phyloP scores from a whole-genome alignment of 2,329 filamentous ascomycete species.

The Pseudohalonectria lignicola region DNA sequence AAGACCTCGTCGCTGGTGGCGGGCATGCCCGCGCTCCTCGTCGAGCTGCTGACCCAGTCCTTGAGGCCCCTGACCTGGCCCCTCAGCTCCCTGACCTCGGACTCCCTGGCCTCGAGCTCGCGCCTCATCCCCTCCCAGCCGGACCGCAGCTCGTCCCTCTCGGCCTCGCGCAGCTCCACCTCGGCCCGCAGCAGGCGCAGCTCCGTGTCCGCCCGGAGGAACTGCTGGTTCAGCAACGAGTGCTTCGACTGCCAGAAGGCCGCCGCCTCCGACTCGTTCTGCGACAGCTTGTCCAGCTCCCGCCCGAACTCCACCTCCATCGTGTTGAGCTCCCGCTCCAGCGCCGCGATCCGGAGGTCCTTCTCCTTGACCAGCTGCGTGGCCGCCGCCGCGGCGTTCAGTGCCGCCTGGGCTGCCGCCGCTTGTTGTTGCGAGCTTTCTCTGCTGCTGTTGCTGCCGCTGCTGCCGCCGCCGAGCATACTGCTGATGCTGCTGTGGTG shows the following conservation, averaged over 20 bases:
- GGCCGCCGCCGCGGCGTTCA: slow-evolving; percentile 10
- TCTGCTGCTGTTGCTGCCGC: not conserved
- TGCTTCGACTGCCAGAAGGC: slow-evolving; percentile 49
- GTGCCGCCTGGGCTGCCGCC: slow-evolving; percentile 7
- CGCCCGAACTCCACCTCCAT: slow-evolving; percentile 43
- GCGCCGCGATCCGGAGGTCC: slow-evolving; percentile 38
- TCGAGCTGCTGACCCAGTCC: slow-evolving; percentile 59
- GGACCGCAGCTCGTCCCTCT: slow-evolving; percentile 36
- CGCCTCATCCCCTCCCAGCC: slow-evolving; percentile 35
- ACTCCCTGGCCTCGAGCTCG: slow-evolving; percentile 38
- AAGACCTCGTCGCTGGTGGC: slow-evolving; percentile 58
- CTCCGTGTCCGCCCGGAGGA: slow-evolving; percentile 39
- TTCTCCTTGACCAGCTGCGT: slow-evolving; percentile 27
- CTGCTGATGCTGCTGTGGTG: not conserved
- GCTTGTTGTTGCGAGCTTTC: slow-evolving; percentile 2
- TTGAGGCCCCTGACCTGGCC: slow-evolving; percentile 57
- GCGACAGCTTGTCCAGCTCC: slow-evolving; percentile 40
- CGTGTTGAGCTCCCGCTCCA: slow-evolving; percentile 38
- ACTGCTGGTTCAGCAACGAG: slow-evolving; percentile 38
- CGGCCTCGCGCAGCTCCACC: slow-evolving; percentile 32
- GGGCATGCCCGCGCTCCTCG: slow-evolving; percentile 50
- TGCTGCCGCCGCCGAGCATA: not conserved
- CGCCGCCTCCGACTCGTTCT: slow-evolving; percentile 42
- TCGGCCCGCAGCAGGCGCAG: slow-evolving; percentile 38
- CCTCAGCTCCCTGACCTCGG: slow-evolving; percentile 41